Evolutionary conservation across 1,284 basidiomycete genomes (phyloP).

Genomic region (Clitocybe nebularis): DNA sequence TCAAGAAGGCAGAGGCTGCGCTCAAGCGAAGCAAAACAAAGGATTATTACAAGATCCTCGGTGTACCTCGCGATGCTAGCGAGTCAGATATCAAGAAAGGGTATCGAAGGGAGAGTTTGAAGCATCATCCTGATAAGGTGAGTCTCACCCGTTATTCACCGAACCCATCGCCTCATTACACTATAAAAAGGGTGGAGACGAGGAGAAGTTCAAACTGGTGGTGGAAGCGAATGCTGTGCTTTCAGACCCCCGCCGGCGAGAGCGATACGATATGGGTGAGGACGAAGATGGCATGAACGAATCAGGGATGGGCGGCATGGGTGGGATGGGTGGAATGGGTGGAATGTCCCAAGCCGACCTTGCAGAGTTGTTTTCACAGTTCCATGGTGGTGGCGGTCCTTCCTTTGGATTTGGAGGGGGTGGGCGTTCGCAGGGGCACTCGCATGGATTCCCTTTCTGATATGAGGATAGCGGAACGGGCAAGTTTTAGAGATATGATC

Average conservation of each 20-base stretch:
- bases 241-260: conserved; percentile 63
- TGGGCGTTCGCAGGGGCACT: conserved; percentile 17
- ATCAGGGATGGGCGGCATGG: conserved; percentile 40
- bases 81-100: conserved; percentile 78
- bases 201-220: conserved; percentile 85
- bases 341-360: conserved; percentile 48
- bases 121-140: conserved; percentile 83
- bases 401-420: conserved; percentile 17
- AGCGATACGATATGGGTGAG: conserved; percentile 74
- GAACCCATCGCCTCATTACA: background rate
- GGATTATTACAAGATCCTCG: conserved; percentile 80
- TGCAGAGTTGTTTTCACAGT: conserved; percentile 62
- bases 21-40: conserved; percentile 83
- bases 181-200: conserved; percentile 60
- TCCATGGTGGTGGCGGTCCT: conserved; percentile 41
- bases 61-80: conserved; percentile 53
- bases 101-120: conserved; percentile 72
- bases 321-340: conserved; percentile 23
- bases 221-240: conserved; percentile 74
- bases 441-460: conserved; percentile 21
- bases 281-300: conserved; percentile 65
- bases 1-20: conserved; percentile 73
- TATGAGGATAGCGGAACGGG: background rate
- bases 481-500: background rate
- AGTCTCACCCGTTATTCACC: conserved; percentile 11